Evolutionary conservation across 2,329 filamentous ascomycete species (phyloP).

Genomic region (Cladophialophora yegresii): DNA sequence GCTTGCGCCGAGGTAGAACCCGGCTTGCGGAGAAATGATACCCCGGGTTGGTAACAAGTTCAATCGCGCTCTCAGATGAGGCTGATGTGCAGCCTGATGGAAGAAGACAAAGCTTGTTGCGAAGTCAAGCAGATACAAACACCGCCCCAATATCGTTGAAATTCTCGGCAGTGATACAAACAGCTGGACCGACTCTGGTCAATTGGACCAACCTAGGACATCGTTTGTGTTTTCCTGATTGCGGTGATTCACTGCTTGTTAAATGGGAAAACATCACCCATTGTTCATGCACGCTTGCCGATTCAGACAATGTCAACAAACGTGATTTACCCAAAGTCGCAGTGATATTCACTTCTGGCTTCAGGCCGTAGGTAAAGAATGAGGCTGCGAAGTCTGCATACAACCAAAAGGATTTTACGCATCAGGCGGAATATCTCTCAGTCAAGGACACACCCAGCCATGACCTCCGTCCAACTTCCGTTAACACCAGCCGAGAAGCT

Average conservation of each 20-base stretch:
- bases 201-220: background rate
- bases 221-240: background rate
- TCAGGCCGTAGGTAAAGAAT: slow-evolving; percentile 11
- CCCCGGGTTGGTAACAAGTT: background rate
- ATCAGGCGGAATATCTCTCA: background rate
- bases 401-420: background rate
- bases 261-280: background rate
- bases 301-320: slow-evolving; percentile 1
- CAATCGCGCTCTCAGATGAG: background rate
- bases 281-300: background rate
- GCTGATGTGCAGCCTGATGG: slow-evolving; percentile 14
- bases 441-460: slow-evolving; percentile 6
- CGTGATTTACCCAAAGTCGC: background rate
- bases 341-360: background rate
- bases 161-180: background rate
- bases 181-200: background rate
- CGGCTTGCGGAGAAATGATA: slow-evolving; percentile 2
- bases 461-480: slow-evolving; percentile 22
- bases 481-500: slow-evolving; percentile 35
- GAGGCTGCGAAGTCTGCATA: slow-evolving; percentile 1
- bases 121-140: background rate
- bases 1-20: slow-evolving; percentile 9
- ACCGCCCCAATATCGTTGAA: background rate
- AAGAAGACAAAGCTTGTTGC: background rate
- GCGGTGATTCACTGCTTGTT: background rate